Conservation (phyloP, 1,284 basidiomycete species). For the Ustilago vetiveriae region DNA sequence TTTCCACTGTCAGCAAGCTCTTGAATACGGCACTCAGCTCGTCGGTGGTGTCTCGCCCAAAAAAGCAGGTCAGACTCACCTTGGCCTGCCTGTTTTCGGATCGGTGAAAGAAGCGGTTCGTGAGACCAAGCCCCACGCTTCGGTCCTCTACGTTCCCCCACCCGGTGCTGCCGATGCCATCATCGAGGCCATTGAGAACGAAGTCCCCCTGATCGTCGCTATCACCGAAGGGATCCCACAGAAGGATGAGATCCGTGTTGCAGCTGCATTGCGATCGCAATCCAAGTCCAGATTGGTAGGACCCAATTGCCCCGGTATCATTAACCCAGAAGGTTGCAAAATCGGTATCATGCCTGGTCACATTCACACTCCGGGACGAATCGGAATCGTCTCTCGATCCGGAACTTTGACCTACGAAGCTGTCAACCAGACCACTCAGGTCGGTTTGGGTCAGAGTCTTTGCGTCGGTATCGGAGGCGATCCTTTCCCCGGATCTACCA, state of each 20-base stretch:
- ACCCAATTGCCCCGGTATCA: slow-evolving; percentile 98
- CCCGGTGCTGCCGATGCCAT: slow-evolving; percentile 66
- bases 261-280: slow-evolving; percentile 92
- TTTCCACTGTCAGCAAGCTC: slow-evolving; percentile 93
- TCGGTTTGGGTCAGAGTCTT: slow-evolving; percentile 94
- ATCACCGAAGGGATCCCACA: slow-evolving; percentile 67
- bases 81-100: slow-evolving; percentile 94
- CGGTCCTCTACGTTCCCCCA: slow-evolving; percentile 66
- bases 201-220: slow-evolving; percentile 64
- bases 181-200: slow-evolving; percentile 66
- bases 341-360: slow-evolving; percentile 99
- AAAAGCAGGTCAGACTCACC: slow-evolving; percentile 94
- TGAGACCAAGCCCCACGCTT: slow-evolving; percentile 63
- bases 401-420: slow-evolving; percentile 66
- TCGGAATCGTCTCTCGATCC: slow-evolving; percentile 80
- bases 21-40: slow-evolving; percentile 95
- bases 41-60: slow-evolving; percentile 97
- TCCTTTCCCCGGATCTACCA: slow-evolving; percentile 94
- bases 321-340: slow-evolving; percentile 94
- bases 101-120: slow-evolving; percentile 80
- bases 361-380: slow-evolving; percentile 90
- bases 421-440: slow-evolving; percentile 84
- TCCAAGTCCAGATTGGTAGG: slow-evolving; percentile 84
- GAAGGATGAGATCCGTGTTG: slow-evolving; percentile 72
- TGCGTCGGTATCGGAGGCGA: slow-evolving; percentile 99